Percentiles rank a stretch among this genome's conserved stretches.
These are phyloP conservation scores for Macrolepiota fuliginosa DNA, from an alignment of 768 basidiomycete species.

Conservation along the genomic window DNA sequence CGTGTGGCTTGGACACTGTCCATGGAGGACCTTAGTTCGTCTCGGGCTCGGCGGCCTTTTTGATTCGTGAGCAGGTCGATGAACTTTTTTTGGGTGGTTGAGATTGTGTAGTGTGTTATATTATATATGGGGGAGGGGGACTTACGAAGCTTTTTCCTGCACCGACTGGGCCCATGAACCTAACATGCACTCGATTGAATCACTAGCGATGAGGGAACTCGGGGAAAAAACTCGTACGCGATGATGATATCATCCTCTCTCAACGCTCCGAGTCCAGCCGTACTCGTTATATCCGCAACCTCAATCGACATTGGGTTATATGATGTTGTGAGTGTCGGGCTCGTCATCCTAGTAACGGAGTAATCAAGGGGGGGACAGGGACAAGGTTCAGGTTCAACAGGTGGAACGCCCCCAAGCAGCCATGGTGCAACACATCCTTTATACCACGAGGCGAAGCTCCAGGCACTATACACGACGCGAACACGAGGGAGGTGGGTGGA, in stretches of 20 bases:
- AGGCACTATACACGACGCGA: neutral
- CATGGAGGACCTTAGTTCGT: neutral
- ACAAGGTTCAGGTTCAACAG: too few relatives aligned
- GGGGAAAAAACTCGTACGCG: neutral
- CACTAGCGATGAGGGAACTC: too few relatives aligned
- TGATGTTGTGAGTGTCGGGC: too few relatives aligned
- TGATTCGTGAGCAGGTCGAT: slow-evolving; percentile 8
- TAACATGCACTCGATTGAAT: too few relatives aligned
- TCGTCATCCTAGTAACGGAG: too few relatives aligned
- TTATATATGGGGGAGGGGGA: neutral
- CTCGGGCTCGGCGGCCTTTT: neutral
- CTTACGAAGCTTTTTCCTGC: slow-evolving; percentile 13
- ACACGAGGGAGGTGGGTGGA: neutral
- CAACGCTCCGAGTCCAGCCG: neutral
- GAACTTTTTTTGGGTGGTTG: neutral
- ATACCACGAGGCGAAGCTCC: neutral
- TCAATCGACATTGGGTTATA: neutral
- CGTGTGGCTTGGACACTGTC: neutral
- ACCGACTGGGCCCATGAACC: slow-evolving; percentile 8
- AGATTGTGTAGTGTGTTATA: neutral
- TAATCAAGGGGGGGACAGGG: too few relatives aligned
- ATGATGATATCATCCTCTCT: slow-evolving; percentile 2
- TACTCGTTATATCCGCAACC: neutral
- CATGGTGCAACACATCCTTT: neutral
- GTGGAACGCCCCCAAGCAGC: too few relatives aligned